These are phyloP conservation scores for Trichoderma asperelloides DNA, from an alignment of 495 filamentous ascomycete genomes.

Conservation along the genomic window DNA sequence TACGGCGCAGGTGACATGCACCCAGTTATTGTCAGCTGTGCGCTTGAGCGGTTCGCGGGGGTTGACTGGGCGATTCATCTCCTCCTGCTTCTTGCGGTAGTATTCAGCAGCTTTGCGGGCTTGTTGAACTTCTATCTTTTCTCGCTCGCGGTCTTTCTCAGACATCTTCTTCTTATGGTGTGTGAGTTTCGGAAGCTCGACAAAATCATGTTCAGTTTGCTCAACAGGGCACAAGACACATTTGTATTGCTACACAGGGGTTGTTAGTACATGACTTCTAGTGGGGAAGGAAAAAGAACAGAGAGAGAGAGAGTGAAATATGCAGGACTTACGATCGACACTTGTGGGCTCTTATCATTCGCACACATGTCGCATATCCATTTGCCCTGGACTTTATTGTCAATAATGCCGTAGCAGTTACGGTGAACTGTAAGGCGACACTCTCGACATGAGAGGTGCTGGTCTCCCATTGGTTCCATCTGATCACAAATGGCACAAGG, in stretches of 20 bases:
- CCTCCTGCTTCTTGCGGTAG: constrained; percentile 74
- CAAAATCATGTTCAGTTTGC: constrained; percentile 66
- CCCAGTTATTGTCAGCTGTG: constrained; percentile 93
- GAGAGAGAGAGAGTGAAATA: background rate
- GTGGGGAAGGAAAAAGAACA: background rate
- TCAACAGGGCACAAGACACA: constrained; percentile 84
- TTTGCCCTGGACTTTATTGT: constrained; percentile 60
- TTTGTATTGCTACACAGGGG: constrained; percentile 57
- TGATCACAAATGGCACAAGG: constrained; percentile 80
- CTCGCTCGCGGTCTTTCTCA: constrained; percentile 83
- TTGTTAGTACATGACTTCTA: constrained; percentile 19
- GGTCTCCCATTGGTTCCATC: constrained; percentile 60
- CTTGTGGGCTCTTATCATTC: constrained; percentile 80
- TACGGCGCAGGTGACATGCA: constrained; percentile 88
- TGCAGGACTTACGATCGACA: constrained; percentile 61
- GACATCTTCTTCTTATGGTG: constrained; percentile 78
- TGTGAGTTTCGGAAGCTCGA: constrained; percentile 72
- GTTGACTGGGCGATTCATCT: constrained; percentile 66
- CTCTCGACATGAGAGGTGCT: constrained; percentile 68
- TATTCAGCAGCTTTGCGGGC: constrained; percentile 62
- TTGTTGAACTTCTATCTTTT: constrained; percentile 72
- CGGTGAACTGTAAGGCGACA: constrained; percentile 91
- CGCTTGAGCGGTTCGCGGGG: constrained; percentile 89
- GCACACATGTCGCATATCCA: constrained; percentile 95
- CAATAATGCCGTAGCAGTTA: constrained; percentile 78